Conservation (phyloP, 345 rosid genomes). For the Syzygium aqueum region DNA sequence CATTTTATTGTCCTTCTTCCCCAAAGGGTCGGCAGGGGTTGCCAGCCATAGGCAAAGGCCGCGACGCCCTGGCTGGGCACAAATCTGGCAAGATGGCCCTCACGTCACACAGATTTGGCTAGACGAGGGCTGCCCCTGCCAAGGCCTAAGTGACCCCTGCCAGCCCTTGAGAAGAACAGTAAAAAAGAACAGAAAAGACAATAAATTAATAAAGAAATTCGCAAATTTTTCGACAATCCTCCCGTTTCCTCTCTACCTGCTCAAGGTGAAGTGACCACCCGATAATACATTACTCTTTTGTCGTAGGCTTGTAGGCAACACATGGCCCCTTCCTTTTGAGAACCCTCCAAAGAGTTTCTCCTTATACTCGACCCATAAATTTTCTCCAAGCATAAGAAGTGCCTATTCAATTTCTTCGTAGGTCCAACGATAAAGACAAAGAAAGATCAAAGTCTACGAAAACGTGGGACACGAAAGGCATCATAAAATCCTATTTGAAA, state of each 20-base stretch:
- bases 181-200: not conserved
- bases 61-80: not conserved
- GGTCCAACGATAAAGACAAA: not conserved
- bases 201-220: not conserved
- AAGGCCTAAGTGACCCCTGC: rapidly evolving
- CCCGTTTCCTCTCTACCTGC: not conserved
- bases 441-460: not conserved
- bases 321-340: not conserved
- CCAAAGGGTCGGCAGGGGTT: not conserved
- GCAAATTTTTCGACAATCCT: no score
- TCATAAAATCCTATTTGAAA: not conserved
- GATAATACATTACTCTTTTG: not conserved
- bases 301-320: not conserved
- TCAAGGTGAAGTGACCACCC: not conserved
- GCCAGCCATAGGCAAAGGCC: rapidly evolving
- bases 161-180: not conserved
- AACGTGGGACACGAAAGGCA: not conserved
- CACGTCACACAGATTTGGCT: not conserved
- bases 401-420: not conserved
- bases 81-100: not conserved
- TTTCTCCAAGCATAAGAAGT: not conserved
- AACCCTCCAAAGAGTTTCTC: not conserved
- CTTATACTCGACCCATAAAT: not conserved
- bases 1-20: rapidly evolving
- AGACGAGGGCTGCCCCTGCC: not conserved